A percentile compares a stretch with the other conserved stretches of the same genome.
Conservation (phyloP, 176 grass and related monocot species). For the Rhipidocladum racemiflorum region DNA sequence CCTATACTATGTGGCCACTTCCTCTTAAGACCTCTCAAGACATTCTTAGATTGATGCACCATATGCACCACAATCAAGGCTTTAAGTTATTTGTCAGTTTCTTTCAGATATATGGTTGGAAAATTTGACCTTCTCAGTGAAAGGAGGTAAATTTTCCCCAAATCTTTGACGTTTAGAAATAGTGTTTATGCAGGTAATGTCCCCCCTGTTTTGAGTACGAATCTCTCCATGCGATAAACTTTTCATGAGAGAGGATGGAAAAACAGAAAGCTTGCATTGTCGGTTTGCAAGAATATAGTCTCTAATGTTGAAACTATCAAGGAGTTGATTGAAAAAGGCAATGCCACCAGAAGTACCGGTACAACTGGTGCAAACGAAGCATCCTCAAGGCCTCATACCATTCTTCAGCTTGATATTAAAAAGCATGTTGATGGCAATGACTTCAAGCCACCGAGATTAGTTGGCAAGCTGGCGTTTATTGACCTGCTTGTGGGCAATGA, state of each 20-base stretch:
- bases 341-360: constrained; percentile 85
- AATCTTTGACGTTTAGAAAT: background rate
- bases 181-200: background rate
- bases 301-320: constrained; percentile 86
- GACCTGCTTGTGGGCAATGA: constrained; percentile 95
- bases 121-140: constrained; percentile 96
- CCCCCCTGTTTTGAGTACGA: constrained; percentile 8
- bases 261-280: constrained; percentile 99
- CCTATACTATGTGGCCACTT: constrained; percentile 93
- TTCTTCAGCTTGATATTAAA: constrained; percentile 99
- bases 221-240: constrained; percentile 66
- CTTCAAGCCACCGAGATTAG: constrained; percentile 64
- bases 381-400: constrained; percentile 94
- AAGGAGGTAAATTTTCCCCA: constrained; percentile 54
- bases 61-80: constrained; percentile 85
- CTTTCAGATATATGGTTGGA: constrained; percentile 99
- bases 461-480: constrained; percentile 93
- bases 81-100: constrained; percentile 93
- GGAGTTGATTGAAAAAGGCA: constrained; percentile 93
- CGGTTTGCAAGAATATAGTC: constrained; percentile 90
- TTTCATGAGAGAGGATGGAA: constrained; percentile 98
- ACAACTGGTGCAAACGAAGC: constrained; percentile 98
- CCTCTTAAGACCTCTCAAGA: constrained; percentile 96
- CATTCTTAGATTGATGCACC: constrained; percentile 93
- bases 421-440: constrained; percentile 69